phyloP scores from a whole-genome alignment of 306 rosid species.

The Citrullus colocynthis region DNA sequence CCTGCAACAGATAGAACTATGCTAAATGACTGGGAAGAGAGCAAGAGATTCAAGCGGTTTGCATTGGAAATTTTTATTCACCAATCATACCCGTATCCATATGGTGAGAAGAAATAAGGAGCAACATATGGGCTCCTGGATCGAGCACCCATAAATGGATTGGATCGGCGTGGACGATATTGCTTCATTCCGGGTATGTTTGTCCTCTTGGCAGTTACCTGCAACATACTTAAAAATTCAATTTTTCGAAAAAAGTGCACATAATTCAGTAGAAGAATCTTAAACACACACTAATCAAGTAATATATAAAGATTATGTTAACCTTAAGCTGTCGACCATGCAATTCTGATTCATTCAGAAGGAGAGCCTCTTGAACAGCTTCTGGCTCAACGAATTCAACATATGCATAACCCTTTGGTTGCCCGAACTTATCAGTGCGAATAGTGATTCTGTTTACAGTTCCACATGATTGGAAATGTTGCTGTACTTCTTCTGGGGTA shows the following conservation, averaged over 20 bases:
- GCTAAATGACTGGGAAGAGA: not conserved
- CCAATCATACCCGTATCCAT: conserved; percentile 62
- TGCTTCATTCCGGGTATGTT: conserved; percentile 83
- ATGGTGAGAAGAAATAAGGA: conserved; percentile 49
- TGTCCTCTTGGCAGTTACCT: conserved; percentile 68
- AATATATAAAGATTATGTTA: not conserved
- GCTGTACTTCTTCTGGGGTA: conserved; percentile 87
- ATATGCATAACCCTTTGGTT: conserved; percentile 85
- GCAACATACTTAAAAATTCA: not conserved
- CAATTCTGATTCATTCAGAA: conserved; percentile 64
- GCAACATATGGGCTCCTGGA: conserved; percentile 45
- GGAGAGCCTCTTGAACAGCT: conserved; percentile 75
- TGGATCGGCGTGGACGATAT: conserved; percentile 53
- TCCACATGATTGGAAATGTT: conserved; percentile 75
- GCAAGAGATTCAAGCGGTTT: not conserved
- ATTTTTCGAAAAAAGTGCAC: not conserved
- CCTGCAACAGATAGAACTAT: conserved; percentile 33
- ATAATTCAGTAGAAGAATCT: not conserved
- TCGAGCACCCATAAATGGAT: conserved; percentile 46
- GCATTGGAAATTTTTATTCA: not conserved
- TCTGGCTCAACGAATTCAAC: conserved; percentile 66
- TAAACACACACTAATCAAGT: not conserved
- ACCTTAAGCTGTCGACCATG: conserved; percentile 91
- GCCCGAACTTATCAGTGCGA: conserved; percentile 81
- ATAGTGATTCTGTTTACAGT: conserved; percentile 74